These are phyloP conservation scores for Plasmopara muralis DNA, from an alignment of 352 stramenopile genomes.

Conservation along the genomic window DNA sequence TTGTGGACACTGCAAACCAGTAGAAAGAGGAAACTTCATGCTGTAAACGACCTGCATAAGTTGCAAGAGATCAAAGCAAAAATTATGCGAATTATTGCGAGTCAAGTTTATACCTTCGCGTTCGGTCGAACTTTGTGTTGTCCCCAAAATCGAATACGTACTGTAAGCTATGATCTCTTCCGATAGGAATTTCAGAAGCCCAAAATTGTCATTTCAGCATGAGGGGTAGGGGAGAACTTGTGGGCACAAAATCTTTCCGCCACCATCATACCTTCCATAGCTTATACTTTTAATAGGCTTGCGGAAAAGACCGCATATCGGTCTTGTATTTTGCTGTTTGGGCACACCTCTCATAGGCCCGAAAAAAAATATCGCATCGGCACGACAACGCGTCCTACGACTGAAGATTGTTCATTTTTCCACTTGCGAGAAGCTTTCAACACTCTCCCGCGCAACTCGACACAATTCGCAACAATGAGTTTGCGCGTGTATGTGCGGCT, in stretches of 20 bases:
- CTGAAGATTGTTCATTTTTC: slow-evolving; percentile 21
- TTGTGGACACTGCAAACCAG: too few species aligned
- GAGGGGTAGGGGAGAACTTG: slow-evolving; percentile 38
- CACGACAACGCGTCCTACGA: slow-evolving; percentile 10
- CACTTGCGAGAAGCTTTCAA: slow-evolving; percentile 22
- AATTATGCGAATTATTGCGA: too few species aligned
- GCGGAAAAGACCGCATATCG: slow-evolving; percentile 3
- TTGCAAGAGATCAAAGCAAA: too few species aligned
- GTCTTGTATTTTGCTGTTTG: background rate
- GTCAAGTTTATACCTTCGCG: too few species aligned
- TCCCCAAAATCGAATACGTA: too few species aligned
- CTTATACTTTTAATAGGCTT: slow-evolving; percentile 1
- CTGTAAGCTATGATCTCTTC: background rate
- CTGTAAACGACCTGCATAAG: too few species aligned
- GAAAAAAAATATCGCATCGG: slow-evolving; percentile 18
- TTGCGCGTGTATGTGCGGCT: slow-evolving; percentile 76
- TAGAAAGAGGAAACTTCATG: too few species aligned
- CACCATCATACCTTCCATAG: slow-evolving; percentile 9
- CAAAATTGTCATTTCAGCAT: slow-evolving; percentile 9
- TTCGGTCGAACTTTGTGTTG: too few species aligned
- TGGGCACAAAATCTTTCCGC: slow-evolving; percentile 17
- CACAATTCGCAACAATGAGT: slow-evolving; percentile 24
- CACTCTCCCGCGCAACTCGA: background rate
- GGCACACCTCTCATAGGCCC: background rate
- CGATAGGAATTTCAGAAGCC: background rate